Percentiles rank a stretch among this genome's conserved stretches.
These are phyloP conservation scores for Leptomonas seymouri DNA, from an alignment of 208 protist genomes.

Conservation along the genomic window DNA sequence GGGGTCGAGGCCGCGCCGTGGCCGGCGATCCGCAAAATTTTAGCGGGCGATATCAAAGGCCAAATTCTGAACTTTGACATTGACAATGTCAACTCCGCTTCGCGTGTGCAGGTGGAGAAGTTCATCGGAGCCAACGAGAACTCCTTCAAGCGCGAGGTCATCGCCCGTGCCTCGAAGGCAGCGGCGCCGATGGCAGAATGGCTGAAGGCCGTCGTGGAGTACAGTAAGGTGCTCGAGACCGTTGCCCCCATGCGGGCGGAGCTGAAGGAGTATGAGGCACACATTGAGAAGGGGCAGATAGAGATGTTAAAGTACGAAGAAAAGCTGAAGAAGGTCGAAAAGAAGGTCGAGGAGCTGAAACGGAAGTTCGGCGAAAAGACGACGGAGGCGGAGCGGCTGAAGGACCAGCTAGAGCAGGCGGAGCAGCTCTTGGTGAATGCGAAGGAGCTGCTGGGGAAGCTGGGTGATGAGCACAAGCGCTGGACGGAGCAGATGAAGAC, in stretches of 20 bases:
- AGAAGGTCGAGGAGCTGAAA: conserved; percentile 92
- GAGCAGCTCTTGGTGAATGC: conserved; percentile 90
- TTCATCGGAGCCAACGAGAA: conserved; percentile 87
- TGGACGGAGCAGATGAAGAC: conserved; percentile 93
- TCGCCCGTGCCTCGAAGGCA: conserved; percentile 93
- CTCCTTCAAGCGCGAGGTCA: conserved; percentile 94
- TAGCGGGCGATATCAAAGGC: conserved; percentile 93
- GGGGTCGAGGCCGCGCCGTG: conserved; percentile 87
- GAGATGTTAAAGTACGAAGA: conserved; percentile 89
- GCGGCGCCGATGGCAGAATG: conserved; percentile 97
- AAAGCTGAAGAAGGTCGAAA: conserved; percentile 92
- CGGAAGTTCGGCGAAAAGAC: conserved; percentile 94
- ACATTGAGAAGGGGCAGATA: conserved; percentile 83
- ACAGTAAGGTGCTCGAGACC: conserved; percentile 95
- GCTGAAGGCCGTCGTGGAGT: conserved; percentile 97
- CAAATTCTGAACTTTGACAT: conserved; percentile 97
- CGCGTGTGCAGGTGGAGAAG: conserved; percentile 82
- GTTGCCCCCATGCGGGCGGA: conserved; percentile 90
- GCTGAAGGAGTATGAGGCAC: conserved; percentile 80
- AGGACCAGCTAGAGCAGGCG: conserved; percentile 90
- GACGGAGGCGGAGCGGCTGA: conserved; percentile 92
- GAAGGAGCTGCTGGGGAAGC: conserved; percentile 93
- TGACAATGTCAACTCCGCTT: conserved; percentile 66
- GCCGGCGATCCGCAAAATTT: conserved; percentile 95
- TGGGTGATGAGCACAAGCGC: conserved; percentile 94